These are phyloP conservation scores for Biscutella auriculata DNA, from an alignment of 441 rosid genomes.

Conservation along the genomic window DNA sequence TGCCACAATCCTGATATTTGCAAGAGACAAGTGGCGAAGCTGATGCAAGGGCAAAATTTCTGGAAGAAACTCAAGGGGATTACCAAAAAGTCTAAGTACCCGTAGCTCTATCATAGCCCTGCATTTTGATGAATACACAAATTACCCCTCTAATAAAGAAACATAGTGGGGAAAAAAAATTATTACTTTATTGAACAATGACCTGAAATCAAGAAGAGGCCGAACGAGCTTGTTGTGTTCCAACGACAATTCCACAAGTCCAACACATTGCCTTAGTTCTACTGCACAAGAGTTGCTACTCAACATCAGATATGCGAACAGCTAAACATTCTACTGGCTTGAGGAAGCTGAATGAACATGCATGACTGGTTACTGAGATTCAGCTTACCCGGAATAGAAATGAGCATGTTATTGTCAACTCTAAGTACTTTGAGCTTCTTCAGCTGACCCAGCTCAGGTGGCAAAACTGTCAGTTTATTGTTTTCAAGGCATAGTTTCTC, in stretches of 20 bases:
- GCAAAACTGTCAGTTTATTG: constrained; percentile 65
- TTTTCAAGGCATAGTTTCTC: constrained; percentile 82
- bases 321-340: no score
- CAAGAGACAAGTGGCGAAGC: constrained; percentile 87
- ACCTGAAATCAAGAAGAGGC: constrained; percentile 99
- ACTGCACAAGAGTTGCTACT: constrained; percentile 39
- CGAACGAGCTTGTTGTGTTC: constrained; percentile 91
- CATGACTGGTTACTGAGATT: no score
- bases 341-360: no score
- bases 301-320: neutral
- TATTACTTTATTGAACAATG: constrained; percentile 2
- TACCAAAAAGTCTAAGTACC: constrained; percentile 84
- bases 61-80: constrained; percentile 95
- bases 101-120: constrained; percentile 85
- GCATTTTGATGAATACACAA: constrained; percentile 34
- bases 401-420: constrained; percentile 66
- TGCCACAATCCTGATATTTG: constrained; percentile 76
- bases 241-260: constrained; percentile 73
- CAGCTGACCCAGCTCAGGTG: constrained; percentile 81
- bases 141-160: constrained; percentile 24
- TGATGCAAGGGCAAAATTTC: constrained; percentile 83
- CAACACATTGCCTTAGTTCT: constrained; percentile 77
- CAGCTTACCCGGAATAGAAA: constrained; percentile 84
- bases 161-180: no score
- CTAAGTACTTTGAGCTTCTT: constrained; percentile 60